A percentile compares a stretch with the other conserved stretches of the same genome.
Conservation (phyloP, 1,139 yeast genomes). For the Taphrina communis region DNA sequence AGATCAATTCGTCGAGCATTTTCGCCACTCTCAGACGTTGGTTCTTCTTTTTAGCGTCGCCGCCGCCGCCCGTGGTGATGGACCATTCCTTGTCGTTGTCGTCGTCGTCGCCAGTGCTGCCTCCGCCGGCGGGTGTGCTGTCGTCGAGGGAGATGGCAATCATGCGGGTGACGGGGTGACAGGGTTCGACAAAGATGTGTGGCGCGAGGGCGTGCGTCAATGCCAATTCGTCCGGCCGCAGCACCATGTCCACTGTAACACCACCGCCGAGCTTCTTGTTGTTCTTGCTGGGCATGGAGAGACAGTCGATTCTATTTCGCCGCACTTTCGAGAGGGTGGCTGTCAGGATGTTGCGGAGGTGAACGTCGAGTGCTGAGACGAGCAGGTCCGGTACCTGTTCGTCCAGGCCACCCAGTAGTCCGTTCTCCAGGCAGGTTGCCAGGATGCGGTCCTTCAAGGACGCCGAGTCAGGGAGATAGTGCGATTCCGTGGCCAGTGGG, state of each 20-base stretch:
- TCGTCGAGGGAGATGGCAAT: slow-evolving; percentile 21
- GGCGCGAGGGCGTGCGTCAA: slow-evolving; percentile 30
- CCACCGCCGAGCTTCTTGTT: background rate
- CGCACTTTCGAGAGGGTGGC: slow-evolving; percentile 25
- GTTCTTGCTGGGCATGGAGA: slow-evolving; percentile 3
- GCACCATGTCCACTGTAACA: background rate
- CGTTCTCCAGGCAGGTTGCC: slow-evolving; percentile 89
- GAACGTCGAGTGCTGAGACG: slow-evolving; percentile 32
- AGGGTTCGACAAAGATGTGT: slow-evolving; percentile 28
- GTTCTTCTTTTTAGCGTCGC: background rate
- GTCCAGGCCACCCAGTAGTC: slow-evolving; percentile 80
- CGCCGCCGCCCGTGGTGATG: background rate
- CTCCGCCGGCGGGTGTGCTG: background rate
- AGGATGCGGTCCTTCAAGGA: slow-evolving; percentile 70
- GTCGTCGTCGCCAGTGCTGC: no score
- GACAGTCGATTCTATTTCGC: slow-evolving; percentile 21
- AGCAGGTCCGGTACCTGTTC: slow-evolving; percentile 67
- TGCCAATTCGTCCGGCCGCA: slow-evolving; percentile 32
- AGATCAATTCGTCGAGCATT: slow-evolving; percentile 23
- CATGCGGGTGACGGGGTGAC: slow-evolving; percentile 32
- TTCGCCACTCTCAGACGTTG: slow-evolving; percentile 26
- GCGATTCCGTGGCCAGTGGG: slow-evolving; percentile 77
- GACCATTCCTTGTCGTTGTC: slow-evolving; percentile 9
- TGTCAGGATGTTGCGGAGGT: slow-evolving; percentile 35
- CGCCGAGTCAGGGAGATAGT: slow-evolving; percentile 82